Evolutionary conservation across 2,329 filamentous ascomycete genomes (phyloP).

Genomic region (Pseudopyricularia javanii): DNA sequence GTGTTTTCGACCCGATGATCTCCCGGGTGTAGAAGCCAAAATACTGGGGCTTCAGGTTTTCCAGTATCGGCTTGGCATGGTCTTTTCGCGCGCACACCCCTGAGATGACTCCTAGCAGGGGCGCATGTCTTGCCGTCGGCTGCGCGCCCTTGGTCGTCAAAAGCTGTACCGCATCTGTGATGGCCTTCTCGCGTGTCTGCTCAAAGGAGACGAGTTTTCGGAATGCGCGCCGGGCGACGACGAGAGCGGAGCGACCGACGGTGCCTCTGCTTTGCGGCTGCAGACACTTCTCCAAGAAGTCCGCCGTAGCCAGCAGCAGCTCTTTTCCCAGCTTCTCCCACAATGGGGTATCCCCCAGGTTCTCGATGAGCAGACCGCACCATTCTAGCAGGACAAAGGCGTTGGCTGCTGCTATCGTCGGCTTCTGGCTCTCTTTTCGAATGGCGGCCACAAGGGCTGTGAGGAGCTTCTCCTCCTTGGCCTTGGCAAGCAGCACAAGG

Average conservation of each 20-base stretch:
- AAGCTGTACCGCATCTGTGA: conserved; percentile 49
- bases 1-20: conserved; percentile 64
- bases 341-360: conserved; percentile 45
- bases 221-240: conserved; percentile 68
- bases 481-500: conserved; percentile 49
- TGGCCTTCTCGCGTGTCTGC: conserved; percentile 43
- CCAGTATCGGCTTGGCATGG: conserved; percentile 48
- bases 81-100: conserved; percentile 70
- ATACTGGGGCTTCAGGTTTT: conserved; percentile 56
- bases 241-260: conserved; percentile 60
- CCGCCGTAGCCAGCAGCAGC: conserved; percentile 56
- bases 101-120: conserved; percentile 74
- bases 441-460: conserved; percentile 54
- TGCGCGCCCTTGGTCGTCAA: conserved; percentile 58
- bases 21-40: conserved; percentile 78
- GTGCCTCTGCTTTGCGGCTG: conserved; percentile 49
- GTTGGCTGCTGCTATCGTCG: conserved; percentile 63
- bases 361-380: conserved; percentile 69
- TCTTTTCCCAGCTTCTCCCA: conserved; percentile 56
- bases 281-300: conserved; percentile 66
- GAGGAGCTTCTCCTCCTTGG: conserved; percentile 44
- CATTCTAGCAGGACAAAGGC: conserved; percentile 87
- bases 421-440: conserved; percentile 62
- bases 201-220: conserved; percentile 56
- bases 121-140: conserved; percentile 56